Evolutionary conservation across 176 grass and related monocot genomes (phyloP).

Genomic region (Bolboschoenus planiculmis): DNA sequence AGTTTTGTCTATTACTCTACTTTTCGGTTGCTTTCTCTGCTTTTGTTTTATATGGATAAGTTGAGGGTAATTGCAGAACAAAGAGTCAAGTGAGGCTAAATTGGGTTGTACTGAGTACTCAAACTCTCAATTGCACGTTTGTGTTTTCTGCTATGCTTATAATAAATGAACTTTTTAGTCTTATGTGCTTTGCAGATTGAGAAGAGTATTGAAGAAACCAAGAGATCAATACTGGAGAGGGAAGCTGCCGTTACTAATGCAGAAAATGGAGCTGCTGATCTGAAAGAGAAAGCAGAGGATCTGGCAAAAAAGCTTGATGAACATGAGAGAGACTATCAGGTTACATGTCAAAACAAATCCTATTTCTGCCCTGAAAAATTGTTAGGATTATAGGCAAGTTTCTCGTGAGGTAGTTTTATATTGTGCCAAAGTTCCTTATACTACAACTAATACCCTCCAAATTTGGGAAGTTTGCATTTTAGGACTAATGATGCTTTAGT

Average conservation of each 20-base stretch:
- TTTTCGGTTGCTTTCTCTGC: neutral
- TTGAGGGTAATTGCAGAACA: neutral
- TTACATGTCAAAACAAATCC: slow-evolving; percentile 15
- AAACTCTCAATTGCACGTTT: neutral
- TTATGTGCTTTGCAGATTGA: slow-evolving; percentile 41
- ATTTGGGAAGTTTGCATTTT: neutral
- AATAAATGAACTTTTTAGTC: neutral
- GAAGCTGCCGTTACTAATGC: slow-evolving; percentile 63
- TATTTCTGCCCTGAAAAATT: neutral
- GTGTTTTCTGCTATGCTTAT: neutral
- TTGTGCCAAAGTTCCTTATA: neutral
- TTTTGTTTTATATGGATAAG: neutral
- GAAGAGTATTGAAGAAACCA: slow-evolving; percentile 75
- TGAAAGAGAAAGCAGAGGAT: slow-evolving; percentile 64
- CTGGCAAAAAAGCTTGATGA: slow-evolving; percentile 62
- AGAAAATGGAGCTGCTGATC: slow-evolving; percentile 61
- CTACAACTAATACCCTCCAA: neutral
- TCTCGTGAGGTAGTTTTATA: neutral
- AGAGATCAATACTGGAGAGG: slow-evolving; percentile 60
- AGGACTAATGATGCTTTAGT: neutral
- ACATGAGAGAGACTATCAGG: slow-evolving; percentile 87
- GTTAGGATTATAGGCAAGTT: neutral
- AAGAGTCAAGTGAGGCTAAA: neutral
- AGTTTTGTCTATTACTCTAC: neutral
- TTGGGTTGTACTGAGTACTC: neutral